Evolutionary conservation across 176 grass and related monocot species (phyloP).

Genomic region (Hsuehochloa calcarea): DNA sequence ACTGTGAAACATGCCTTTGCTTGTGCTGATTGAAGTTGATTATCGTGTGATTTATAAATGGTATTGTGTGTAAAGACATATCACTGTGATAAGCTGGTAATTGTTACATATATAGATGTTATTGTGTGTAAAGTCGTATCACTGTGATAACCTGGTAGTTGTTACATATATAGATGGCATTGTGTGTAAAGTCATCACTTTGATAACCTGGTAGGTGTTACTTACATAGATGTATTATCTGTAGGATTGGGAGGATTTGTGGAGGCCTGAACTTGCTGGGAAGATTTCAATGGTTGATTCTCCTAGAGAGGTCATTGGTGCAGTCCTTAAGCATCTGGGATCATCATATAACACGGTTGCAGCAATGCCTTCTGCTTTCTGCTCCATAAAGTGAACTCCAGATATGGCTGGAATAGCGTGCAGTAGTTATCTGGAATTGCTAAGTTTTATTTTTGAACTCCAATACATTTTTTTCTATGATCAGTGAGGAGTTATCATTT

Average conservation of each 20-base stretch:
- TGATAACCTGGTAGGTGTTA: neutral
- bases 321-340: constrained; percentile 75
- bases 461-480: neutral
- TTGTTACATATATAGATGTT: neutral
- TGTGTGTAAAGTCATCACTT: neutral
- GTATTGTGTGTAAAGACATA: neutral
- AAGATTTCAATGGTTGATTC: constrained; percentile 93
- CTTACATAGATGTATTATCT: neutral
- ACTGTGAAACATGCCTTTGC: neutral
- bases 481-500: neutral
- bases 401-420: neutral
- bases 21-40: neutral
- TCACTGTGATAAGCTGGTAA: neutral
- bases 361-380: neutral
- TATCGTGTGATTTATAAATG: neutral
- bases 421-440: neutral
- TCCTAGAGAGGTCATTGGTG: constrained; percentile 92
- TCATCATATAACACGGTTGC: constrained; percentile 77
- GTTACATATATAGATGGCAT: neutral
- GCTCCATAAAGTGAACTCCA: neutral
- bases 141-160: neutral
- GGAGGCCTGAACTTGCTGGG: constrained; percentile 82
- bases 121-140: neutral
- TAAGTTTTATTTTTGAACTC: neutral
- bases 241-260: constrained; percentile 92